Evolutionary conservation across 805 yeast species (phyloP), one percentile per base, ranked within the genome.

Genomic region (Saccharomycopsis capsularis): DNA sequence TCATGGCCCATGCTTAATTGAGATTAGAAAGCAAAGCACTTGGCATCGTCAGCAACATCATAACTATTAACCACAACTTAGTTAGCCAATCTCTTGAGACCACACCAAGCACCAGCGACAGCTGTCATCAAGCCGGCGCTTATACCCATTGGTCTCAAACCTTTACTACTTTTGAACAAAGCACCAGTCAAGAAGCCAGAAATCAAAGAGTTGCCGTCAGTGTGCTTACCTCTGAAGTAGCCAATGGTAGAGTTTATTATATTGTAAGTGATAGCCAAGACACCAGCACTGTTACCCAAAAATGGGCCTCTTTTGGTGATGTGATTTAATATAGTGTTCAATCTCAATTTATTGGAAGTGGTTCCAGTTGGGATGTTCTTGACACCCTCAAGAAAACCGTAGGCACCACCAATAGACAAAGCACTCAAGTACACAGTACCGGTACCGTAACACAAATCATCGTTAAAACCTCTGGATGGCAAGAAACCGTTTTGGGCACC

Each of bases 381-480:
- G 48, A 93, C 60, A 54, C 99, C 98, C 67, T 91, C 96, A 52
- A 79, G 77, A 53, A 90, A 69, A 52, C 99, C 99, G 60, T 80
- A 83, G 13, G 81, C 68, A 52, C 99, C 99, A 68, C 99, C 99
- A 40, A 79, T 53, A 32, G 95, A 95, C 56, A 93, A 74, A 39
- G 95, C 95, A 29, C 85, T 58, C 57, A 93, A 74, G 64, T 93
- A 93, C 46, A 89, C 88, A 4, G 96, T 81, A 67, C 99, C 99
- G 9, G 98, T 85, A 58, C 99, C 99, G 67, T 93, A 93, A 76
- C 97, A 89, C 56, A 93, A 75, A 69, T 93, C 98, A 66, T 93
- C 99, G 15, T 89, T 78, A 95, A 96, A 93, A 59, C 95, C 95
- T 70, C 97, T 82, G n/a, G 95, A 85, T 24, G 99, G 96, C 55